phyloP scores from a whole-genome alignment of 768 basidiomycete species.

The Mycena kentingensis region DNA sequence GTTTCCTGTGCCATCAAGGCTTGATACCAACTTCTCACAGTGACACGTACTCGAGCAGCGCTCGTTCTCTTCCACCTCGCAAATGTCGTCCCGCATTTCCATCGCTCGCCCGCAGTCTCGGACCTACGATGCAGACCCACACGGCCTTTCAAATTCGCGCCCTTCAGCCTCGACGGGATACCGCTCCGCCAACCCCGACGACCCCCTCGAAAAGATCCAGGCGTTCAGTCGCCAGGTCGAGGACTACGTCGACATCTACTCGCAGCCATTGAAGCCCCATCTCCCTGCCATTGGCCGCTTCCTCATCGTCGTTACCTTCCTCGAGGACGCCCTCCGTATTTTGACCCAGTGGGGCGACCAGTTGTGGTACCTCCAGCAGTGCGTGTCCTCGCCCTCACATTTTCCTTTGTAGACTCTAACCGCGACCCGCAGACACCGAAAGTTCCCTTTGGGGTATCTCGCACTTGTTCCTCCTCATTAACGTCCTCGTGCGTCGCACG shows the following conservation, averaged over 20 bases:
- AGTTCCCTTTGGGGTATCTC: constrained; percentile 96
- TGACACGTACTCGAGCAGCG: too few relatives aligned
- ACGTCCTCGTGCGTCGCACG: constrained; percentile 74
- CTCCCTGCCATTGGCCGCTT: constrained; percentile 95
- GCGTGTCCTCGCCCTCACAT: constrained; percentile 33
- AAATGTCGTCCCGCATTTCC: constrained; percentile 85
- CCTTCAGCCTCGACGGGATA: constrained; percentile 62
- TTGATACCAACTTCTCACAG: not conserved
- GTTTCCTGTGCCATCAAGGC: not conserved
- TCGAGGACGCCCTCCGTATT: constrained; percentile 95
- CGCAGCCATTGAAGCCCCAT: constrained; percentile 91
- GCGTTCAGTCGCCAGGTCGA: constrained; percentile 76
- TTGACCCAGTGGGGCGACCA: constrained; percentile 95
- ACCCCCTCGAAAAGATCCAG: constrained; percentile 78
- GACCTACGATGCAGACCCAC: constrained; percentile 70
- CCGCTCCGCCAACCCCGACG: constrained; percentile 78
- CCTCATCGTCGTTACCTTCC: constrained; percentile 95
- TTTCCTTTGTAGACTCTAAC: constrained; percentile 12
- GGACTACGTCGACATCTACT: constrained; percentile 89
- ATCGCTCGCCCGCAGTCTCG: constrained; percentile 71
- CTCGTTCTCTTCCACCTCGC: too few relatives aligned
- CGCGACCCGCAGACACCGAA: constrained; percentile 68
- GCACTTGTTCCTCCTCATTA: constrained; percentile 88
- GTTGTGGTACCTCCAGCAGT: constrained; percentile 98
- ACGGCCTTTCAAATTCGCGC: constrained; percentile 76